Conservation (phyloP, 805 yeast species). For the Cyberlindnera lachancei region DNA sequence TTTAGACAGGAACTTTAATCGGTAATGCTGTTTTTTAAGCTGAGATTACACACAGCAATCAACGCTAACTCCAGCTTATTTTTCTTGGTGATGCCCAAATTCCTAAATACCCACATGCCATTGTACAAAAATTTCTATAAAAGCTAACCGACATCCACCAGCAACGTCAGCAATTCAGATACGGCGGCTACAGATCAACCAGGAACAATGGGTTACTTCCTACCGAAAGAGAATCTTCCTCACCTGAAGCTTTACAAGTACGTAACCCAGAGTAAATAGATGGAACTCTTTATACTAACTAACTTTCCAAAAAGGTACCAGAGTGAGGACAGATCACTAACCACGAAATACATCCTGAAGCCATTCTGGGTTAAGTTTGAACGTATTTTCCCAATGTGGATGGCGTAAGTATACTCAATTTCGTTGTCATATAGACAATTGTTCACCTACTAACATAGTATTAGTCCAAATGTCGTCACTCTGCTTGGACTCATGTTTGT, state of each 20-base stretch:
- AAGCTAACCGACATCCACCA: too few relatives aligned
- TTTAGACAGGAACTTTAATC: too few relatives aligned
- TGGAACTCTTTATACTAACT: too few relatives aligned
- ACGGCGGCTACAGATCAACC: too few relatives aligned
- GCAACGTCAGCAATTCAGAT: too few relatives aligned
- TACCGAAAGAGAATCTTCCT: slow-evolving; percentile 43
- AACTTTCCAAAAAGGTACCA: slow-evolving; percentile 44
- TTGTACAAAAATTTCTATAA: too few relatives aligned
- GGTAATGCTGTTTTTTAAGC: too few relatives aligned
- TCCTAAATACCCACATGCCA: too few relatives aligned
- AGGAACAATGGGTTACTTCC: slow-evolving; percentile 56
- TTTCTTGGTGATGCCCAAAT: too few relatives aligned
- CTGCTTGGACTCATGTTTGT: slow-evolving; percentile 71
- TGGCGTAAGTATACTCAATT: slow-evolving; percentile 43
- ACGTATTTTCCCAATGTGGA: slow-evolving; percentile 66
- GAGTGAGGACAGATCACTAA: slow-evolving; percentile 73
- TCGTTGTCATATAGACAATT: not conserved
- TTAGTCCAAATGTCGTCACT: slow-evolving; percentile 75
- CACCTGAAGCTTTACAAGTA: slow-evolving; percentile 39
- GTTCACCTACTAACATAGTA: slow-evolving; percentile 1
- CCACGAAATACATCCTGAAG: slow-evolving; percentile 68
- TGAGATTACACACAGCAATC: too few relatives aligned
- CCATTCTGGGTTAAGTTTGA: slow-evolving; percentile 78
- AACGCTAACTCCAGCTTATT: too few relatives aligned
- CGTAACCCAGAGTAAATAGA: too few relatives aligned